Percentiles rank a stretch among this genome's conserved stretches.
These are phyloP conservation scores for Choiromyces venosus DNA, from an alignment of 495 filamentous ascomycete genomes.

Conservation along the genomic window DNA sequence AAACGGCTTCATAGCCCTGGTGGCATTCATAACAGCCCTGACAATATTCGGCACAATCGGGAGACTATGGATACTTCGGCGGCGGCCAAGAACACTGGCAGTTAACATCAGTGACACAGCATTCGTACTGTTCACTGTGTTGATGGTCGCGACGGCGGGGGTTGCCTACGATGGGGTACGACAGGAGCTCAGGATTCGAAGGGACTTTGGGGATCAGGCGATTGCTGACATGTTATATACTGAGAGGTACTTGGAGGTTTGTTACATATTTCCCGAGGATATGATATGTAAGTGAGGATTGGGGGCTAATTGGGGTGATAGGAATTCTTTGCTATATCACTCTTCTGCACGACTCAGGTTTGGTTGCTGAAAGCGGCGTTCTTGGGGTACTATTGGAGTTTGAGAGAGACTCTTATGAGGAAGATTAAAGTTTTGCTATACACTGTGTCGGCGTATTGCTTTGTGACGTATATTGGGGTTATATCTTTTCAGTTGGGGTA, in stretches of 20 bases:
- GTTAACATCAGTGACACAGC: slow-evolving; percentile 28
- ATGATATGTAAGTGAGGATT: no score
- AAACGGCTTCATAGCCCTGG: slow-evolving; percentile 24
- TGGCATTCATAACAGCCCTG: slow-evolving; percentile 10
- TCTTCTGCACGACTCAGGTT: slow-evolving; percentile 31
- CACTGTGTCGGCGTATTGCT: slow-evolving; percentile 17
- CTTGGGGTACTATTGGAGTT: slow-evolving; percentile 32
- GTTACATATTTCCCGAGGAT: not conserved
- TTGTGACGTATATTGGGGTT: slow-evolving; percentile 24
- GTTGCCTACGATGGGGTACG: slow-evolving; percentile 22
- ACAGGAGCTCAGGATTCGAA: slow-evolving; percentile 16
- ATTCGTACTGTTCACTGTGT: slow-evolving; percentile 15
- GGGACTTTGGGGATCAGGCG: slow-evolving; percentile 11
- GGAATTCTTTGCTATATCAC: slow-evolving; percentile 20
- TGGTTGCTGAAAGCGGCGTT: slow-evolving; percentile 33
- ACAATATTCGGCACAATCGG: slow-evolving; percentile 25
- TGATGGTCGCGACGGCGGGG: slow-evolving; percentile 17
- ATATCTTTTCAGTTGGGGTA: slow-evolving; percentile 18
- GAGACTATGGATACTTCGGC: slow-evolving; percentile 28
- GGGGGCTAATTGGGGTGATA: not conserved
- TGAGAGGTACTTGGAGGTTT: slow-evolving; percentile 25
- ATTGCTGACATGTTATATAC: slow-evolving; percentile 13
- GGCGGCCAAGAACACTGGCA: slow-evolving; percentile 22
- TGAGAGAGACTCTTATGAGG: slow-evolving; percentile 14
- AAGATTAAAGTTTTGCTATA: slow-evolving; percentile 19